phyloP scores from a whole-genome alignment of 2,329 filamentous ascomycete species.

The Coniella lustricola region DNA sequence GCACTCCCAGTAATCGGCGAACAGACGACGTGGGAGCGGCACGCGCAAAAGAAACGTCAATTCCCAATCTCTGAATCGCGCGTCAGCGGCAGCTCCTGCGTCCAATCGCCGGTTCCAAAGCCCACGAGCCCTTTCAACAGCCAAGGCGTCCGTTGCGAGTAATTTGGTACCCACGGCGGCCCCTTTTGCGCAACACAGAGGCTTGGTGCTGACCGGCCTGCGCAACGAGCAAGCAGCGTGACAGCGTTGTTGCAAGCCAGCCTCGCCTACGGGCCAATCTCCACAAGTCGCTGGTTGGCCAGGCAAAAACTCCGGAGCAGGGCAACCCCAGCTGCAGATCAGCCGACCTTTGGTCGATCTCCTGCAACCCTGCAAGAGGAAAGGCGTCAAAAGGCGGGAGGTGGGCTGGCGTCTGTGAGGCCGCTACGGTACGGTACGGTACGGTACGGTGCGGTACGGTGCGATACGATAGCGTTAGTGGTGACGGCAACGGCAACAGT shows the following conservation, averaged over 20 bases:
- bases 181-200: neutral
- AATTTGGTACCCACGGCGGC: too few relatives aligned
- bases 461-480: neutral
- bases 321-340: constrained; percentile 16
- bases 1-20: too few relatives aligned
- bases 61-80: constrained; percentile 4
- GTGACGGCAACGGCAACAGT: neutral
- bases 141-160: neutral
- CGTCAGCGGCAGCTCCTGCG: constrained; percentile 10
- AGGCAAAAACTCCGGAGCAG: constrained; percentile 3
- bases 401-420: constrained; percentile 6
- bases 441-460: constrained; percentile 1
- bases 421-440: constrained; percentile 5
- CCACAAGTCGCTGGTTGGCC: neutral
- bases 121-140: neutral
- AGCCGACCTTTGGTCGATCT: constrained; percentile 17
- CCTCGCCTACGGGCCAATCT: neutral
- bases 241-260: neutral
- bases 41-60: constrained; percentile 4
- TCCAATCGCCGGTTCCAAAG: neutral
- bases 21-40: neutral
- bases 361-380: constrained; percentile 15
- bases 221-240: too few relatives aligned
- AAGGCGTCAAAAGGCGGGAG: constrained; percentile 6
- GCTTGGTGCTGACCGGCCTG: too few relatives aligned